Evolutionary conservation across 2,329 filamentous ascomycete species (phyloP), one percentile per base, ranked within the genome.

Genomic region (Pseudogymnoascus sp.): DNA sequence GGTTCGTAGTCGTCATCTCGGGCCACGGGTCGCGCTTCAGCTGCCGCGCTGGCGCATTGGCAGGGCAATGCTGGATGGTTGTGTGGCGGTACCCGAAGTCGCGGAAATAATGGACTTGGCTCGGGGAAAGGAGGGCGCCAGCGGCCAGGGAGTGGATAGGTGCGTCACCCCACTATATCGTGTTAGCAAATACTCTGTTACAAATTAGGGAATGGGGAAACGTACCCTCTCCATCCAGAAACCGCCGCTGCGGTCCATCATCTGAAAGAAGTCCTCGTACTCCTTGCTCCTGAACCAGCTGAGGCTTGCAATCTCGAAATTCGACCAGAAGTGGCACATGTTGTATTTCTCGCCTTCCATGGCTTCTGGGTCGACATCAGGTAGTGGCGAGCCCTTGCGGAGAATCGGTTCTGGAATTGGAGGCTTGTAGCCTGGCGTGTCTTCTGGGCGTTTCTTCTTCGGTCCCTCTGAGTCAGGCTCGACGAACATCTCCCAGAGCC

Each of bases 281-380:
- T 92, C 90, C 78, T 96, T 93, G 80, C 93, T 97, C 70, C 95
- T 86, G 84, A 97, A 97, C 86, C 92, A 99, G 78, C 91, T 89
- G 66, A 99, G 83, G 65, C 87, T 86, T 12, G 95, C 95, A 78
- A 99, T 99, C 77, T 99, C 95, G 70, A 99, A 99, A 76, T 99
- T 99, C 76, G 92, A 96, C 95, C 95, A 99, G 81, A 97, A 99
- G 80, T 99, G 95, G 75, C 95, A 99, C 95, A 99, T 99, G 79
- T 99, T 99, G 82, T 99, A 99, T 71, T 87, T 90, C 76, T 99
- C 95, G 67, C 92, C 91, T 74, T 97, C 93, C 95, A 99, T 99
- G 45, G 87, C 85, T 73, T 97, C 93, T 0, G 89, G 87, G 72
- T 97, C 91, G 64, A 97, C 89, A 45, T 95, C 86, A 31, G 88